Percentiles rank a stretch among this genome's conserved stretches.
Conservation (phyloP, 805 yeast species). For the Candida chauliodis region DNA sequence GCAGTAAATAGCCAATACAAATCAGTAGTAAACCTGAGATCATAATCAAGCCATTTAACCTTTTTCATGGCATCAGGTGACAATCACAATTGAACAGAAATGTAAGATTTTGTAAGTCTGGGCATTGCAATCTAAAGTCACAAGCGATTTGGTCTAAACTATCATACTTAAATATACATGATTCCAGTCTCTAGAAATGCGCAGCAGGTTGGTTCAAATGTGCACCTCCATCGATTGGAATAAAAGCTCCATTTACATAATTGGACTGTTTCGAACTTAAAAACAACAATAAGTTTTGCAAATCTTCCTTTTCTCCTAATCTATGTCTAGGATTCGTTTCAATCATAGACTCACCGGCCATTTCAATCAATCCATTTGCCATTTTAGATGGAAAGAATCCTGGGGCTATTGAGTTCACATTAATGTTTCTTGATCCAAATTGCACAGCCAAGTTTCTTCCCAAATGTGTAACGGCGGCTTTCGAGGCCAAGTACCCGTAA, state of each 20-base stretch:
- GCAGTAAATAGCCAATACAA: too few relatives aligned
- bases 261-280: conserved; percentile 51
- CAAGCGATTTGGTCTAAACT: too few relatives aligned
- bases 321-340: conserved; percentile 58
- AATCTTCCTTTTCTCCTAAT: conserved; percentile 59
- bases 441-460: conserved; percentile 61
- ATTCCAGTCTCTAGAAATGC: conserved; percentile 10
- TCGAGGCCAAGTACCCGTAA: conserved; percentile 70
- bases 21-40: too few relatives aligned
- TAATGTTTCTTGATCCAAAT: conserved; percentile 63
- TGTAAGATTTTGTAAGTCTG: too few relatives aligned
- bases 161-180: too few relatives aligned
- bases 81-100: too few relatives aligned
- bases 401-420: conserved; percentile 69
- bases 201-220: conserved; percentile 27
- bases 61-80: too few relatives aligned
- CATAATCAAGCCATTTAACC: too few relatives aligned
- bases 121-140: too few relatives aligned
- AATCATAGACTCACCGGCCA: conserved; percentile 45
- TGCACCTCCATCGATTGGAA: conserved; percentile 72
- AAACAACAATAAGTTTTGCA: conserved; percentile 53
- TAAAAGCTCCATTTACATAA: conserved; percentile 63
- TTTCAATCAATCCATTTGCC: conserved; percentile 61
- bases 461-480: conserved; percentile 70
- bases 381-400: conserved; percentile 76